These are phyloP conservation scores for Fusarium bactridioides DNA, from an alignment of 2,329 filamentous ascomycete species.

Conservation along the genomic window DNA sequence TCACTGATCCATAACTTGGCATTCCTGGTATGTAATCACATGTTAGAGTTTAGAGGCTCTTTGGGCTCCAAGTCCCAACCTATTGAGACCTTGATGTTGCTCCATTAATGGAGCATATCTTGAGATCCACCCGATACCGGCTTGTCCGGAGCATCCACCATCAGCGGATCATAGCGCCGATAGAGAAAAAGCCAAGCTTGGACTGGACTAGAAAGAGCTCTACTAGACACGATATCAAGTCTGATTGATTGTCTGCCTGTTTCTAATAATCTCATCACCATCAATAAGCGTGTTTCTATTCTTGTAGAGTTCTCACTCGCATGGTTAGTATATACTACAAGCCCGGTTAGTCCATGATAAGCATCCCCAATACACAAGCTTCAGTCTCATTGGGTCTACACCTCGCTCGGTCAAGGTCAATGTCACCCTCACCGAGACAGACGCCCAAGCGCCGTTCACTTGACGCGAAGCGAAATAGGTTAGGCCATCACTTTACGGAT, in stretches of 20 bases:
- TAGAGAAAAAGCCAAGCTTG: slow-evolving; percentile 22
- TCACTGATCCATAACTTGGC: background rate
- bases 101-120: background rate
- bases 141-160: slow-evolving; percentile 22
- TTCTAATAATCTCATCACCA: slow-evolving; percentile 7
- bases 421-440: slow-evolving; percentile 2
- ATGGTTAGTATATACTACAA: background rate
- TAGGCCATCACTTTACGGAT: slow-evolving; percentile 2
- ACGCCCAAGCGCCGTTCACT: slow-evolving; percentile 10
- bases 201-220: slow-evolving; percentile 24
- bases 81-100: background rate
- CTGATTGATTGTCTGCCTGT: background rate
- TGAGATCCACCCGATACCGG: slow-evolving; percentile 24
- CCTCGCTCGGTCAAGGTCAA: slow-evolving; percentile 5
- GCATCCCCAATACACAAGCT: background rate
- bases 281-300: slow-evolving; percentile 1
- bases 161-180: slow-evolving; percentile 19
- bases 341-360: slow-evolving; percentile 13
- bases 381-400: slow-evolving; percentile 7
- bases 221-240: background rate
- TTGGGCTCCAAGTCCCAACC: slow-evolving; percentile 24
- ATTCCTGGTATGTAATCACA: slow-evolving; percentile 19
- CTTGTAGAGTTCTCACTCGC: background rate
- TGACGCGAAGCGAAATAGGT: slow-evolving; percentile 20
- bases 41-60: slow-evolving; percentile 24